A percentile compares a stretch with the other conserved stretches of the same genome.
Evolutionary conservation across 2,329 filamentous ascomycete species (phyloP).

Genomic region (Cladosporium velox): DNA sequence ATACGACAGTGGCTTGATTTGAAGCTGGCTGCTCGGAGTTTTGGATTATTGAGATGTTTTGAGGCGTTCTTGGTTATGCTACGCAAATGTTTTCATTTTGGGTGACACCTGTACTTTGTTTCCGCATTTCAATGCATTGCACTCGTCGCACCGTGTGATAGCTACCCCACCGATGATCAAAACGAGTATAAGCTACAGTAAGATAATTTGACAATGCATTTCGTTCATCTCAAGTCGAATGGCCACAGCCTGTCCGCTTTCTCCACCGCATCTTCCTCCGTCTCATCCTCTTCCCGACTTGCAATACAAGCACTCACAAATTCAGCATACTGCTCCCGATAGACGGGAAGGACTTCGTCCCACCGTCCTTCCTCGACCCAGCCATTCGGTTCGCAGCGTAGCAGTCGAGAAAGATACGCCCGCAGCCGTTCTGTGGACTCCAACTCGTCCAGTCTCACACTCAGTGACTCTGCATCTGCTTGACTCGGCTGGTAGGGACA

Average conservation of each 20-base stretch:
- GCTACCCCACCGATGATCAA: background rate
- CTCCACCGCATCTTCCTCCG: background rate
- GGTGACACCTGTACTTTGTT: background rate
- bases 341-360: background rate
- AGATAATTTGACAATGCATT: background rate
- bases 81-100: background rate
- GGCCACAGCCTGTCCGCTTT: background rate
- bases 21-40: background rate
- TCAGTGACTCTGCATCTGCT: background rate
- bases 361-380: conserved; percentile 12
- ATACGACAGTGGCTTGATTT: background rate
- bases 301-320: background rate
- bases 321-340: background rate
- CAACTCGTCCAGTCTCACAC: conserved; percentile 2
- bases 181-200: background rate
- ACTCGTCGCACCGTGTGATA: background rate
- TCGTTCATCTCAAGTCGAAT: background rate
- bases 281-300: background rate
- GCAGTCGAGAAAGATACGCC: conserved; percentile 1
- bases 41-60: background rate
- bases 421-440: background rate
- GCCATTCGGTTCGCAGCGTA: conserved; percentile 9
- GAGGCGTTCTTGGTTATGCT: background rate
- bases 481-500: background rate
- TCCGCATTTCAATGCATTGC: background rate